Evolutionary conservation across 768 basidiomycete species (phyloP).

Genomic region (Tricholoma bakamatsutake): DNA sequence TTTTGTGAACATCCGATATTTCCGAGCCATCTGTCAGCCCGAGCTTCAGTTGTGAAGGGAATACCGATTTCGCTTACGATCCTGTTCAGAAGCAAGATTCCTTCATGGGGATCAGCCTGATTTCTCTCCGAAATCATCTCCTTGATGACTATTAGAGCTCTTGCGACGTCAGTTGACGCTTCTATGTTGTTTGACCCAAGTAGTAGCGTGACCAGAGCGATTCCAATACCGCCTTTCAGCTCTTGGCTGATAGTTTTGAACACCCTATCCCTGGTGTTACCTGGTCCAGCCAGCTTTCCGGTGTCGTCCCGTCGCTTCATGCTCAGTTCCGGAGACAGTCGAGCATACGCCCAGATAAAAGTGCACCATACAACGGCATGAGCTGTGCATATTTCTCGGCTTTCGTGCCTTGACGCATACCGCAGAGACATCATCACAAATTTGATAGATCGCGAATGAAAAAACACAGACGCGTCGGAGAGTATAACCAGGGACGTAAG

Average conservation of each 20-base stretch:
- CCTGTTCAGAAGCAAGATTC: constrained; percentile 27
- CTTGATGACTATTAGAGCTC: constrained; percentile 31
- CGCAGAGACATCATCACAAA: constrained; percentile 32
- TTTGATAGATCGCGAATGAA: constrained; percentile 29
- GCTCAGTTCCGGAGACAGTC: constrained; percentile 22
- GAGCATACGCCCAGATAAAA: constrained; percentile 51
- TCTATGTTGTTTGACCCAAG: neutral
- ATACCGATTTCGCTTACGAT: constrained; percentile 28
- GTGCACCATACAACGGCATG: constrained; percentile 46
- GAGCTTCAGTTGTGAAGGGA: constrained; percentile 2
- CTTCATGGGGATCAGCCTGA: constrained; percentile 24
- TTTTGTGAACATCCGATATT: constrained; percentile 22
- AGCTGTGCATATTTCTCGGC: constrained; percentile 29
- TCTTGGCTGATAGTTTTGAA: constrained; percentile 44
- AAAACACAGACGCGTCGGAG: constrained; percentile 37
- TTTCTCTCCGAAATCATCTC: constrained; percentile 29
- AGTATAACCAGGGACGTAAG: constrained; percentile 44
- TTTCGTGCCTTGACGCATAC: constrained; percentile 26
- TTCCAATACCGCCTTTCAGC: constrained; percentile 36
- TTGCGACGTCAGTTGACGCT: constrained; percentile 18
- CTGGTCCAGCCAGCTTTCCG: neutral
- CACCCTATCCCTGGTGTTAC: constrained; percentile 26
- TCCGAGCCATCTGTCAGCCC: constrained; percentile 5
- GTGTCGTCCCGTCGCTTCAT: constrained; percentile 10
- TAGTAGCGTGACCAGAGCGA: neutral